phyloP scores from a whole-genome alignment of 192 early-diverging fungal species.

The Gaertneriomyces sp. region DNA sequence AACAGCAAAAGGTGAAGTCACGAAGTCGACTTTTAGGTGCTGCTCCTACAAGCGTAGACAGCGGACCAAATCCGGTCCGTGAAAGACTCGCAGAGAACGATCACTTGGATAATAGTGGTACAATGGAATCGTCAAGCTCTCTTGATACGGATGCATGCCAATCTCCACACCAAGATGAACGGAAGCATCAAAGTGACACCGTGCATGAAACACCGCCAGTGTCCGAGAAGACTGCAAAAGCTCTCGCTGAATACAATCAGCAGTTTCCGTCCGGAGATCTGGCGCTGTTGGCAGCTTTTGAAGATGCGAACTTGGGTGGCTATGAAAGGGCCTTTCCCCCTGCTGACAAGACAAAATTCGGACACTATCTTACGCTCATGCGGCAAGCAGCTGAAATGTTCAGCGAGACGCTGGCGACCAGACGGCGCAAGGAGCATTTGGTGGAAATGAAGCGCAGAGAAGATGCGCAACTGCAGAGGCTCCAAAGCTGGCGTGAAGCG shows the following conservation, averaged over 20 bases:
- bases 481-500: constrained; percentile 19
- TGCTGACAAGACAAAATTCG: constrained; percentile 16
- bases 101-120: neutral
- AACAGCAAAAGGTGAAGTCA: constrained; percentile 37
- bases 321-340: constrained; percentile 49
- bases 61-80: neutral
- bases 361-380: constrained; percentile 26
- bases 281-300: constrained; percentile 26
- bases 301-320: constrained; percentile 39
- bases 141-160: no score
- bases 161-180: no score
- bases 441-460: constrained; percentile 21
- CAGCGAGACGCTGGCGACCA: constrained; percentile 35
- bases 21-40: constrained; percentile 29
- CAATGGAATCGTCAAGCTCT: neutral
- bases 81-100: neutral
- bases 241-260: constrained; percentile 18
- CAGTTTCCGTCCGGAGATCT: constrained; percentile 19
- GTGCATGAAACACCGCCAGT: neutral
- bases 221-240: constrained; percentile 8
- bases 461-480: constrained; percentile 13
- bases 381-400: constrained; percentile 30
- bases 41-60: neutral
- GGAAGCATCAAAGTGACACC: neutral
- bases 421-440: constrained; percentile 22